A percentile compares a stretch with the other conserved stretches of the same genome.
Evolutionary conservation across 257 asterid genomes (phyloP).

Genomic region (Salvia splendens): DNA sequence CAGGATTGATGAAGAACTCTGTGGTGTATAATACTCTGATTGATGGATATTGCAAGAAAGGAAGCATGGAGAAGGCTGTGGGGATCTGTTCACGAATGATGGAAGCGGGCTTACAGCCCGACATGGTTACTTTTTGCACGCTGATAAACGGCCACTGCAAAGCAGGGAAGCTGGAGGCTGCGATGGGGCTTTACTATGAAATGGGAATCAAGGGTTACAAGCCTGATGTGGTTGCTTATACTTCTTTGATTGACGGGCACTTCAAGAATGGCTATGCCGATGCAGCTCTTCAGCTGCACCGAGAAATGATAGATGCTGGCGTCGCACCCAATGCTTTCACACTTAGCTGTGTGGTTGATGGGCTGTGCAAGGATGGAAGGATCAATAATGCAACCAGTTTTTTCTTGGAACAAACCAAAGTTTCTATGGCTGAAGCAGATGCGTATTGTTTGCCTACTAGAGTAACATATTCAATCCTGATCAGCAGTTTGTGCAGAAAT

Average conservation of each 20-base stretch:
- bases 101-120: conserved; percentile 55
- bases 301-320: conserved; percentile 60
- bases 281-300: conserved; percentile 60
- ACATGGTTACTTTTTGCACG: conserved; percentile 56
- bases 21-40: conserved; percentile 64
- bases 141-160: conserved; percentile 70
- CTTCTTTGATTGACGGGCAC: conserved; percentile 69
- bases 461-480: conserved; percentile 53
- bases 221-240: conserved; percentile 67
- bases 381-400: conserved; percentile 52
- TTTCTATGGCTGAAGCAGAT: conserved; percentile 22
- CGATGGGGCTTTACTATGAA: conserved; percentile 67
- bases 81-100: conserved; percentile 62
- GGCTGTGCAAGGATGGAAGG: conserved; percentile 64
- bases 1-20: conserved; percentile 39
- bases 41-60: conserved; percentile 62
- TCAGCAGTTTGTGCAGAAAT: conserved; percentile 54
- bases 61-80: conserved; percentile 62
- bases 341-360: conserved; percentile 54
- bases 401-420: conserved; percentile 48
- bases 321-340: conserved; percentile 54
- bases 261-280: conserved; percentile 61
- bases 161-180: conserved; percentile 57
- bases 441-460: conserved; percentile 28
- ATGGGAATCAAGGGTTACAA: conserved; percentile 63